These are phyloP conservation scores for Kwoniella shivajii DNA, from an alignment of 1,284 basidiomycete species.

Conservation along the genomic window DNA sequence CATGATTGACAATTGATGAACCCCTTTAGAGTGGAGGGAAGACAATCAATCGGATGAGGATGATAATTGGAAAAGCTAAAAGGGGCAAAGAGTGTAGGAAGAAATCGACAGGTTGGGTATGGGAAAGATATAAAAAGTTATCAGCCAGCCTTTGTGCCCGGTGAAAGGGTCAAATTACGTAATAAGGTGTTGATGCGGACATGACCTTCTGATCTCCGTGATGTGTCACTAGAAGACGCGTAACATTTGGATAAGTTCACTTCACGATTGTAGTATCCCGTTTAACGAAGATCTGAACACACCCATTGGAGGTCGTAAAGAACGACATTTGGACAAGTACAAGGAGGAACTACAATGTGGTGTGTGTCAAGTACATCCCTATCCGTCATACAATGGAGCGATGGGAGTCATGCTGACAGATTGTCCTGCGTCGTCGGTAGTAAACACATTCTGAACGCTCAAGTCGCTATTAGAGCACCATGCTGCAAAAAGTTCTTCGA, in stretches of 20 bases:
- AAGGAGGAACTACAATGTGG: too few species aligned
- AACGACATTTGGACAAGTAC: too few species aligned
- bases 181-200: too few species aligned
- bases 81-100: not conserved
- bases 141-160: not conserved
- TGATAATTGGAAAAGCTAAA: conserved; percentile 3
- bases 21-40: not conserved
- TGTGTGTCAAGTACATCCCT: too few species aligned
- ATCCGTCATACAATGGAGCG: too few species aligned
- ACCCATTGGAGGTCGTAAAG: too few species aligned
- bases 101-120: not conserved
- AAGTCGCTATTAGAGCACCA: conserved; percentile 88
- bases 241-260: too few species aligned
- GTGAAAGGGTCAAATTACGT: too few species aligned
- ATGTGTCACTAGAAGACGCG: not conserved
- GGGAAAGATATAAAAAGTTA: not conserved
- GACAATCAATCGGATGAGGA: conserved; percentile 8
- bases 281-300: too few species aligned
- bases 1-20: too few species aligned
- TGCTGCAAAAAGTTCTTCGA: conserved; percentile 96
- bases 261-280: too few species aligned
- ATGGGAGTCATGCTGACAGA: too few species aligned
- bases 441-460: conserved; percentile 90
- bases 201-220: not conserved
- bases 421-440: conserved; percentile 54